These are phyloP conservation scores for Saprolegnia diclina DNA, from an alignment of 352 stramenopile genomes.

Conservation along the genomic window DNA sequence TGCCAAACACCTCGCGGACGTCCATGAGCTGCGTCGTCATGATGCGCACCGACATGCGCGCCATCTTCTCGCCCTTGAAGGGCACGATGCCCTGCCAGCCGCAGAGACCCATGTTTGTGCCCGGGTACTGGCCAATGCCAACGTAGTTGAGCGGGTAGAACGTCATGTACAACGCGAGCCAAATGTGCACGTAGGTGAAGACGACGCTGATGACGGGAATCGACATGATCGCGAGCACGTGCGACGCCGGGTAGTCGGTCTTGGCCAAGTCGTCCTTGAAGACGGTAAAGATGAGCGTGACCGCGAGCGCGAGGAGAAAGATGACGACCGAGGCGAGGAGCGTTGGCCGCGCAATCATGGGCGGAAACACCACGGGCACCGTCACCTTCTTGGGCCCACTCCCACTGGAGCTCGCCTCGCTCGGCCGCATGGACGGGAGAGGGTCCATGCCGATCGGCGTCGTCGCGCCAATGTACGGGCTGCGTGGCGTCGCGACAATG, in stretches of 20 bases:
- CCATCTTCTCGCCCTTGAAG: conserved; percentile 96
- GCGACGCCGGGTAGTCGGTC: conserved; percentile 48
- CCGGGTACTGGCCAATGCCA: conserved; percentile 82
- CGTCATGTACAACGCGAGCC: conserved; percentile 96
- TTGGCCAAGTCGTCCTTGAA: conserved; percentile 51
- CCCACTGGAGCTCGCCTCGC: conserved; percentile 8
- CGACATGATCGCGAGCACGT: conserved; percentile 72
- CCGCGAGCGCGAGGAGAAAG: conserved; percentile 46
- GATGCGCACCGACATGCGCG: conserved; percentile 86
- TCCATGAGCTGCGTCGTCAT: conserved; percentile 93
- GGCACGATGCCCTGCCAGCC: conserved; percentile 98
- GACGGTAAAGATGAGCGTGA: conserved; percentile 70
- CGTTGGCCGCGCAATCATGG: conserved; percentile 72
- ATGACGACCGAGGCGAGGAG: conserved; percentile 44
- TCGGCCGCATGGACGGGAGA: not conserved
- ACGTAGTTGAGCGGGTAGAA: conserved; percentile 95
- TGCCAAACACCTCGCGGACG: conserved; percentile 90
- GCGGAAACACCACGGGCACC: conserved; percentile 52
- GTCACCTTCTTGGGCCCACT: conserved; percentile 25
- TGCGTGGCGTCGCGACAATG: conserved; percentile 36
- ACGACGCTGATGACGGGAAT: conserved; percentile 82
- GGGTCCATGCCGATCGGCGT: conserved; percentile 21
- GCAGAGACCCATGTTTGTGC: conserved; percentile 86
- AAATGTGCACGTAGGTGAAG: conserved; percentile 95
- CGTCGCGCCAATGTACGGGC: conserved; percentile 8